These are phyloP conservation scores for Picea sitchensis DNA, from an alignment of 75 land plant genomes.

Conservation along the genomic window DNA sequence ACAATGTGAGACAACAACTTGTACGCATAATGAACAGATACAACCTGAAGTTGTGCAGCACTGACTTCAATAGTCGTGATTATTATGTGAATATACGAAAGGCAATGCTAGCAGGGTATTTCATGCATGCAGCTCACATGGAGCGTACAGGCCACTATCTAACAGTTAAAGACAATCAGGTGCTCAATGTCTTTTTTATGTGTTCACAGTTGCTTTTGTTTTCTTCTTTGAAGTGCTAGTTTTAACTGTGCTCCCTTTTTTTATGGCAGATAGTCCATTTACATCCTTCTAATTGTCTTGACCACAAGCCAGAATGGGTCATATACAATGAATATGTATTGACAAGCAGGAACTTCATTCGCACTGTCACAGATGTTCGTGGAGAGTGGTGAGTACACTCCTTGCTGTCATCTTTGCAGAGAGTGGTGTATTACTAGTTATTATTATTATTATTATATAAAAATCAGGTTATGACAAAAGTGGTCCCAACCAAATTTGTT, in stretches of 20 bases:
- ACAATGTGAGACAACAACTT: slow-evolving; percentile 89
- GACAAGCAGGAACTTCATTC: slow-evolving; percentile 88
- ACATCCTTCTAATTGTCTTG: slow-evolving; percentile 93
- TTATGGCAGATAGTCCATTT: slow-evolving; percentile 75
- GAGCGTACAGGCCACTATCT: slow-evolving; percentile 93
- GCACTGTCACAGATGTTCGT: slow-evolving; percentile 86
- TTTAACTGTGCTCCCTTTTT: not conserved
- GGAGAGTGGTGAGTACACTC: slow-evolving; percentile 78
- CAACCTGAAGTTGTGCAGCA: slow-evolving; percentile 89
- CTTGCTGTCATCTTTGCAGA: not conserved
- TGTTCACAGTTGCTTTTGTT: not conserved
- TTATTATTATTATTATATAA: too few relatives aligned
- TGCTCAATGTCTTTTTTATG: not conserved
- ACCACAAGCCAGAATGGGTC: slow-evolving; percentile 98
- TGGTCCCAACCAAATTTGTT: too few relatives aligned
- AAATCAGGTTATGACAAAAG: too few relatives aligned
- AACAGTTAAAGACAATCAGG: slow-evolving; percentile 99
- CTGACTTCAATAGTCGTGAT: slow-evolving; percentile 89
- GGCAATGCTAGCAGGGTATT: slow-evolving; percentile 94
- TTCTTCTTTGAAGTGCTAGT: not conserved
- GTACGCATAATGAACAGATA: slow-evolving; percentile 91
- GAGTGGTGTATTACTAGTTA: not conserved
- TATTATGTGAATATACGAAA: slow-evolving; percentile 92
- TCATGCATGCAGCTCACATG: slow-evolving; percentile 97
- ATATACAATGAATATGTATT: slow-evolving; percentile 95